Evolutionary conservation across 2,329 filamentous ascomycete species (phyloP), one percentile per base, ranked within the genome.

Genomic region (Blastomyces parvus): DNA sequence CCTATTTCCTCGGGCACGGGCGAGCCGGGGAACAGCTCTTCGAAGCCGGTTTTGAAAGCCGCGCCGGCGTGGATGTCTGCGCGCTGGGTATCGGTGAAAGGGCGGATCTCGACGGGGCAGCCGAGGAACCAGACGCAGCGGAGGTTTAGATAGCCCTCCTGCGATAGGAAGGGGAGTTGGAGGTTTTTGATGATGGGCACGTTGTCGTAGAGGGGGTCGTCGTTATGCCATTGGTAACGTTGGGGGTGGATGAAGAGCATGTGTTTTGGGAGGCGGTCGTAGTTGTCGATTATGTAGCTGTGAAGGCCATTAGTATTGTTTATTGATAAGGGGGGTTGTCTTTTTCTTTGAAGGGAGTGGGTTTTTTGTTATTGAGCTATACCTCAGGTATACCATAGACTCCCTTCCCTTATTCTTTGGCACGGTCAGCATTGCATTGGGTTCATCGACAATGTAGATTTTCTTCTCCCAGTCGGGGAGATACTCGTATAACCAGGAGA

Each of bases 391-490:
- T 3, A 75, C 76, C 76, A 77, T 78, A 6, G 75, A 76, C 65
- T 78, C 77, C 60, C 76, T 71, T 8, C 77, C 77, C 67, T 78
- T 78, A 64, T 78, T 78, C 53, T 68, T 67, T 2, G 79, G 74
- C 17, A 85, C 81, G 0, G 79, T 82, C 65, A 83, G 72, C 25
- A 74, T 65, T 2, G 81, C 80, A 5, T 66, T 66, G 40, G 77
- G 73, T 67, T 83, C 77, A 67, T 86, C 79, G 60, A 82, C 81
- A 33, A 83, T 77, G 69, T 85, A 85, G 64, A 84, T 77, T 64
- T 77, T 82, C 70, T 80, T 79, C 64, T 78, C 75, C 82, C 82
- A 84, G 27, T 76, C 74, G 1, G 76, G 72, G 42, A 78, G 73
- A 64, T 73, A 66, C 42, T 77, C 70, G 30, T 69, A 69, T 46